These are phyloP conservation scores for Pelargonium nanum DNA, from an alignment of 345 rosid species.

Conservation along the genomic window DNA sequence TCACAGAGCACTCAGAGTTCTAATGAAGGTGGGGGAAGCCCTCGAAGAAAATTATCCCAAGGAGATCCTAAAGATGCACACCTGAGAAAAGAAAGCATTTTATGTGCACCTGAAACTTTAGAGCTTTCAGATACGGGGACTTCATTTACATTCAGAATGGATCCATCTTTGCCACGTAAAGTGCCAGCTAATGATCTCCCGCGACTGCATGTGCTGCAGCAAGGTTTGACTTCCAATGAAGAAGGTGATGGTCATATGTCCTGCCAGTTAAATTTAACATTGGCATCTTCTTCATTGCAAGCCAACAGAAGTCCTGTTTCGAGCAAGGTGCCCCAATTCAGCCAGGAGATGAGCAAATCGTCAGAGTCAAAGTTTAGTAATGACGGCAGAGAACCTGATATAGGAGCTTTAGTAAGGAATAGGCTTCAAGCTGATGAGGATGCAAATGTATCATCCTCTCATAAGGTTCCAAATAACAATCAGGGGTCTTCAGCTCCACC, in stretches of 20 bases:
- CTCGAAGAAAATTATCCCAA: conserved; percentile 35
- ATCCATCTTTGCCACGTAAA: conserved; percentile 31
- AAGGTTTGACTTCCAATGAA: conserved; percentile 38
- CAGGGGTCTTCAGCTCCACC: conserved; percentile 42
- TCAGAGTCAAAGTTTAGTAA: conserved; percentile 17
- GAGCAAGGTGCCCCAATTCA: conserved; percentile 27
- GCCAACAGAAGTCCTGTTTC: conserved; percentile 24
- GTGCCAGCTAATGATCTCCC: not conserved
- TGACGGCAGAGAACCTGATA: conserved; percentile 21
- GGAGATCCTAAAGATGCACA: conserved; percentile 35
- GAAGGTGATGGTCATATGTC: conserved; percentile 56
- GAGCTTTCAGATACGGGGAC: conserved; percentile 86
- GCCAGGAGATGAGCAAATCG: conserved; percentile 20
- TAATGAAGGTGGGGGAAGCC: conserved; percentile 49
- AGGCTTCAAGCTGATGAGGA: conserved; percentile 16
- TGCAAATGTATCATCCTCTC: conserved; percentile 18
- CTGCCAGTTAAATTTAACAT: conserved; percentile 60
- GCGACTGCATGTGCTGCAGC: conserved; percentile 26
- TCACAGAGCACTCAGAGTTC: conserved; percentile 80
- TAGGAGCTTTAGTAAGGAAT: conserved; percentile 7
- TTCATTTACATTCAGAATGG: conserved; percentile 34
- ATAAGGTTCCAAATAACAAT: conserved; percentile 33
- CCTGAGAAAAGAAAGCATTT: conserved; percentile 35
- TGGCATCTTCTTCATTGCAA: conserved; percentile 60
- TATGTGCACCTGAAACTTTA: conserved; percentile 43